phyloP scores from a whole-genome alignment of 2,329 filamentous ascomycete species.

The Ophiosphaerella herpotricha region DNA sequence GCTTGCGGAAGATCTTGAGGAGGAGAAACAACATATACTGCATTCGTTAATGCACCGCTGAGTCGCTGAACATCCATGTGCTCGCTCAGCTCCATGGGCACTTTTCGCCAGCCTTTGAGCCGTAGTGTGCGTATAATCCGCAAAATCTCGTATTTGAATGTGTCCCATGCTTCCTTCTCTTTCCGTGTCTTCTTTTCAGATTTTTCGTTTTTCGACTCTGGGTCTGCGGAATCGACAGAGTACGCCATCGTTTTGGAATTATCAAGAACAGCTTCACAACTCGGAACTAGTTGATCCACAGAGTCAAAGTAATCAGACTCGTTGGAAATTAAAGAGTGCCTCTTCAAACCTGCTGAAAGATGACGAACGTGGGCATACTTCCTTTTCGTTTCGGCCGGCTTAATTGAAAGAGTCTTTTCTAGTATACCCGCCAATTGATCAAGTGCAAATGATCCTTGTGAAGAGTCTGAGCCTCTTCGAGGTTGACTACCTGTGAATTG shows the following conservation, averaged over 20 bases:
- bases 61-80: constrained; percentile 73
- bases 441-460: constrained; percentile 70
- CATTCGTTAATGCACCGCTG: constrained; percentile 93
- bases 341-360: constrained; percentile 43
- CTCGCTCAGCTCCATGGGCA: constrained; percentile 72
- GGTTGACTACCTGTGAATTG: constrained; percentile 38
- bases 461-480: constrained; percentile 62
- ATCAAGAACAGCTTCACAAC: constrained; percentile 82
- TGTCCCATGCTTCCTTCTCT: constrained; percentile 77
- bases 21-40: constrained; percentile 91
- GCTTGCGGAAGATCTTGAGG: constrained; percentile 63
- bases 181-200: constrained; percentile 58
- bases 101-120: constrained; percentile 87
- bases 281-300: constrained; percentile 78
- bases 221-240: constrained; percentile 61
- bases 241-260: constrained; percentile 89
- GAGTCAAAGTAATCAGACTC: constrained; percentile 85
- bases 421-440: constrained; percentile 82
- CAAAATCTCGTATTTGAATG: constrained; percentile 90
- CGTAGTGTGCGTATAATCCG: constrained; percentile 85
- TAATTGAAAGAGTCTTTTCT: constrained; percentile 64
- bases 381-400: constrained; percentile 39
- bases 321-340: constrained; percentile 65
- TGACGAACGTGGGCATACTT: constrained; percentile 31
- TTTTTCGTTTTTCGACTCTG: constrained; percentile 51